Evolutionary conservation across 2,329 filamentous ascomycete genomes (phyloP).

Genomic region (Fusarium tupiense): DNA sequence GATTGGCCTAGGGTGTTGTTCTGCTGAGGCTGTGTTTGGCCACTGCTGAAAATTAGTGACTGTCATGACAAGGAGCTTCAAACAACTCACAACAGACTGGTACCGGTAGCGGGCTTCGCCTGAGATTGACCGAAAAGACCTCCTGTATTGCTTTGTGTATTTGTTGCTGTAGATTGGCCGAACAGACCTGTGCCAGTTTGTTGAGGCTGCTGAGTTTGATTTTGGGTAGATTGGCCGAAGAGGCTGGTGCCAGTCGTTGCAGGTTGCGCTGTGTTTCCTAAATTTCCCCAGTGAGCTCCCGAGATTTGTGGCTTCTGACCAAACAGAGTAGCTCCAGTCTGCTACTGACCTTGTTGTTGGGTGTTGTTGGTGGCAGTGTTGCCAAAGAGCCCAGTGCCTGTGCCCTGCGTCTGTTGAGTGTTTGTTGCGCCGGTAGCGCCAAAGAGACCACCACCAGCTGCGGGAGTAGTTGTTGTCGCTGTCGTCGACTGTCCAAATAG

Average conservation of each 20-base stretch:
- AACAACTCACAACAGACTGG: slow-evolving; percentile 47
- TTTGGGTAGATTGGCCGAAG: slow-evolving; percentile 40
- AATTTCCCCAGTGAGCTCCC: slow-evolving; percentile 38
- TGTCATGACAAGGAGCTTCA: background rate
- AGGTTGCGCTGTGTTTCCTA: slow-evolving; percentile 20
- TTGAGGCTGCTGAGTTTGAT: slow-evolving; percentile 35
- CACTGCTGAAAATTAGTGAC: slow-evolving; percentile 41
- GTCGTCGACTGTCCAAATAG: slow-evolving; percentile 47
- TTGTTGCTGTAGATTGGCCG: slow-evolving; percentile 34
- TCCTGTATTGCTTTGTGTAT: slow-evolving; percentile 37
- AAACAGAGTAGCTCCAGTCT: slow-evolving; percentile 18
- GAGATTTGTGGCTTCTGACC: slow-evolving; percentile 17
- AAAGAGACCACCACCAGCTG: slow-evolving; percentile 46
- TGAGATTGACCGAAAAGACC: slow-evolving; percentile 51
- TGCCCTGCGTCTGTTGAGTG: slow-evolving; percentile 41
- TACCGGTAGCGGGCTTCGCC: slow-evolving; percentile 43
- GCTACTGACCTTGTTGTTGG: slow-evolving; percentile 40
- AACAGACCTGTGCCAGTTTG: slow-evolving; percentile 45
- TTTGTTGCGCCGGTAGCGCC: slow-evolving; percentile 41
- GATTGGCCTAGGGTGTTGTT: slow-evolving; percentile 43
- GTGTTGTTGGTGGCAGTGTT: slow-evolving; percentile 32
- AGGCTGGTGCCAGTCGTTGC: slow-evolving; percentile 34
- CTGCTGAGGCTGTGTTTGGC: slow-evolving; percentile 45
- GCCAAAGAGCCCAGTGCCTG: slow-evolving; percentile 48
- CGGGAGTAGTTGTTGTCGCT: slow-evolving; percentile 30